phyloP scores from a whole-genome alignment of 805 yeast species.

The Saccharomycopsis amapae region DNA sequence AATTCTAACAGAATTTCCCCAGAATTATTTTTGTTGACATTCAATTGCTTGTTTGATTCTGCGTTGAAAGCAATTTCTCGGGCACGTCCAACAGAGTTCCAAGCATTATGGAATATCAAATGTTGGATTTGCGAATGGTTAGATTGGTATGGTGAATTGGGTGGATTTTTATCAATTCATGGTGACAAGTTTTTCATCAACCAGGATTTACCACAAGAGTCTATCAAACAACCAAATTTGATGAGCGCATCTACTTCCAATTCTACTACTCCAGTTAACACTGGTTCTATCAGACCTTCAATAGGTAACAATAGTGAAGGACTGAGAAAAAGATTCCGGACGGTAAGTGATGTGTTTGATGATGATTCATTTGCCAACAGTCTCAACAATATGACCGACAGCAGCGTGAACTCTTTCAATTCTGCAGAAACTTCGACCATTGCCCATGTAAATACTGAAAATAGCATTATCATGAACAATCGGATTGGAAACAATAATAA shows the following conservation, averaged over 20 bases:
- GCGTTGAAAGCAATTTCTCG: slow-evolving; percentile 1
- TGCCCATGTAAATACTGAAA: not conserved
- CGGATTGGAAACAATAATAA: not conserved
- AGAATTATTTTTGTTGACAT: not conserved
- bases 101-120: slow-evolving; percentile 7
- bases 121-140: slow-evolving; percentile 14
- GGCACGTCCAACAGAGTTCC: not conserved
- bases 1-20: not conserved
- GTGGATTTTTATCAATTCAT: slow-evolving; percentile 15
- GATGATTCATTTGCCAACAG: no score
- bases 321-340: no score
- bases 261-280: no score
- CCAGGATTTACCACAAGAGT: no score
- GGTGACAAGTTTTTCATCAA: no score
- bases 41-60: slow-evolving; percentile 6
- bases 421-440: not conserved
- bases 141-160: slow-evolving; percentile 17
- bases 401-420: not conserved
- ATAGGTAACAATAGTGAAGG: no score
- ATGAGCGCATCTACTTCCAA: not conserved
- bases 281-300: no score
- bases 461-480: not conserved
- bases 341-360: no score
- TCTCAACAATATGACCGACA: not conserved
- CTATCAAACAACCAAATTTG: no score